Base-by-base conservation (phyloP, 1,139 yeast genomes). In the Sugiyamaella neomexicana region DNA sequence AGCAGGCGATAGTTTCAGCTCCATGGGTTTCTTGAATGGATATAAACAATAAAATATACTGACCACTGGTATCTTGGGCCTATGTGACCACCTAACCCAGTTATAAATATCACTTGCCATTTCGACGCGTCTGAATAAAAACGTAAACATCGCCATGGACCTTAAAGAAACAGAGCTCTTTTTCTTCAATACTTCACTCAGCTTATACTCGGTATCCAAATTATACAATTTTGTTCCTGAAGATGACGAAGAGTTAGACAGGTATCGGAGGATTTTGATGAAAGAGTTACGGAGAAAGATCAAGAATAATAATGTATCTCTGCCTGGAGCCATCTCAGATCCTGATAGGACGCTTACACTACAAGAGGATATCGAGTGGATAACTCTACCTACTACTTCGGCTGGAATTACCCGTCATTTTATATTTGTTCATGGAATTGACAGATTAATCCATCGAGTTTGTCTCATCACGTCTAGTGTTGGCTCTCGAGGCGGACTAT, bases 171-270 rank as follows among this genome's bases (percentile, higher is more conserved):
- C 43, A 40, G 38, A 50, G 52, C 25, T 60, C 54, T 60, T 60
- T 46, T 60, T 60, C 39, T 59, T 54, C 39, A 53, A 59, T 41
- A 58, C 61, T 12, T 52, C 62, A 5, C 46, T 60, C 31, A 45
- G 61, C 50, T 48, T 57, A 17, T 58, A 49, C 42, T 40, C 54
- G n/a, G 50, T 59, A n/a, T 52, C 60, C 2, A 54, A 52, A 38
- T 50, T 60, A n/a, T 58, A 54, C 50, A 52, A 54, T 1, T 58
- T 52, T 44, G 39, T 49, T 16, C 51, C 45, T 17, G 20, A 39
- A 9, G 38, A 45, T 10, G 50, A 41, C 10, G 50, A 40, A 5
- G 25, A 46, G 20, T 9, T 46, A 27, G 50, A 46, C 13, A 16
- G 8, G 13, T 47, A 47, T 39, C 44, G 51, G 5, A 31, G 38